phyloP scores from a whole-genome alignment of 495 filamentous ascomycete genomes.

The Chaetomium fimeti region DNA sequence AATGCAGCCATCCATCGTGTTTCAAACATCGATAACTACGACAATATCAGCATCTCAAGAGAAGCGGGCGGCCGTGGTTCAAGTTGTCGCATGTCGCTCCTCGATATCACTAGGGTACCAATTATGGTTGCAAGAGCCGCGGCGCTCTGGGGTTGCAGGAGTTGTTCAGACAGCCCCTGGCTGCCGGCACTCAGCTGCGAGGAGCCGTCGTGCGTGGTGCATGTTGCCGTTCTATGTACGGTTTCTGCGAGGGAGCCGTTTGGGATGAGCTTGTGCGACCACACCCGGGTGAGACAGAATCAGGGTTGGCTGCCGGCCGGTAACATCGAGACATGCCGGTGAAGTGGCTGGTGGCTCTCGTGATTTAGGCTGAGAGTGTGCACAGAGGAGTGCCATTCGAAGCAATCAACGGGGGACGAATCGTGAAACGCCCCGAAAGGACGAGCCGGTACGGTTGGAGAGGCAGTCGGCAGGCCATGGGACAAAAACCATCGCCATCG shows the following conservation, averaged over 20 bases:
- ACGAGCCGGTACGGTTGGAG: slow-evolving; percentile 2
- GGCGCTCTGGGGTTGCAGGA: not conserved
- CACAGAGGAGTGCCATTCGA: not conserved
- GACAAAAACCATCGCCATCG: not conserved
- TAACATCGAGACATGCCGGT: slow-evolving; percentile 1
- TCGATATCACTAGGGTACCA: too few species aligned
- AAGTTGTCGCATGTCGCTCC: not conserved
- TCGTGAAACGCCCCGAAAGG: not conserved
- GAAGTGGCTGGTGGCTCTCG: not conserved
- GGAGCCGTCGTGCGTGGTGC: not conserved
- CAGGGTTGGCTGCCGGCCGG: not conserved
- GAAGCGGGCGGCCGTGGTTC: not conserved
- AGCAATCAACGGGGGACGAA: not conserved
- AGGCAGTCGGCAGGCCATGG: not conserved
- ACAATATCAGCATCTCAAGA: not conserved
- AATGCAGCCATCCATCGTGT: not conserved
- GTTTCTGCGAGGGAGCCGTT: not conserved
- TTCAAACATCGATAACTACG: not conserved
- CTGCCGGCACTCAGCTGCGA: slow-evolving; percentile 3
- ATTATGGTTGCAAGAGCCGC: not conserved
- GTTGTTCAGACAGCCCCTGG: not conserved
- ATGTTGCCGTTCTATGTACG: slow-evolving; percentile 3
- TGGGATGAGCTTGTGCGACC: not conserved
- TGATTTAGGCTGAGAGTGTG: slow-evolving; percentile 9
- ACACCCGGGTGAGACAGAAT: not conserved